Evolutionary conservation across 306 rosid species (phyloP), one percentile per base, ranked within the genome.

Genomic region (peach (Prunus persica)): DNA sequence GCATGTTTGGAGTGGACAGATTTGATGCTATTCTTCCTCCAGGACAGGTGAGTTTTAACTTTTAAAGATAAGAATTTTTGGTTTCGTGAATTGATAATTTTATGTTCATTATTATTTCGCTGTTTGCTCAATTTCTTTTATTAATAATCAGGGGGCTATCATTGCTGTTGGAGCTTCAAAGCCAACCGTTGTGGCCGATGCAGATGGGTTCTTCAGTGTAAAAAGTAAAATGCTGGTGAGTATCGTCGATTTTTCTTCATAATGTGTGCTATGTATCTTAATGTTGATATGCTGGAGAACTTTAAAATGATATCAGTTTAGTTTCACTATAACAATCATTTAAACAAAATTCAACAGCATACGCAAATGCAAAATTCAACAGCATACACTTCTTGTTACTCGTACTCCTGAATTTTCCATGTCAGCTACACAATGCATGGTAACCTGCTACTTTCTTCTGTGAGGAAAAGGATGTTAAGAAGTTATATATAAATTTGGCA

Each of bases 151-250:
- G 98, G 98, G 98, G 25, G 98, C 98, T 78, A 93, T 93, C 82
- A 93, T 93, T 97, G 98, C 98, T 34, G 96, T 93, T 78, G 98
- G 97, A 87, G 96, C 97, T 61, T 93, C 98, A 54, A 91, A 93
- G 86, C 93, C 97, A 43, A 87, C 88, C 43, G 93, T 87, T 22
- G 79, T 83, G 52, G 90, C 97, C 3, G 93, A 90, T 64, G 76
- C 80, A 58, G 96, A 92, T 78, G 96, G 97, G 67, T 92, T 88
- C 77, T 90, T 92, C 81, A 86, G 92, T 45, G 93, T 92, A 43
- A 88, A 90, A 83, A 88, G 78, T 84, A 88, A 90, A 88, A 92
- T 92, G 97, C 87, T 87, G 88, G 97, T 92, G 77, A 87, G 97
- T 87, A 61, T 47, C 24, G 6, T 63, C 8, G 18, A 18, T n/a